Conservation (phyloP, 768 basidiomycete genomes). For the Neoboletus subvelutipes region DNA sequence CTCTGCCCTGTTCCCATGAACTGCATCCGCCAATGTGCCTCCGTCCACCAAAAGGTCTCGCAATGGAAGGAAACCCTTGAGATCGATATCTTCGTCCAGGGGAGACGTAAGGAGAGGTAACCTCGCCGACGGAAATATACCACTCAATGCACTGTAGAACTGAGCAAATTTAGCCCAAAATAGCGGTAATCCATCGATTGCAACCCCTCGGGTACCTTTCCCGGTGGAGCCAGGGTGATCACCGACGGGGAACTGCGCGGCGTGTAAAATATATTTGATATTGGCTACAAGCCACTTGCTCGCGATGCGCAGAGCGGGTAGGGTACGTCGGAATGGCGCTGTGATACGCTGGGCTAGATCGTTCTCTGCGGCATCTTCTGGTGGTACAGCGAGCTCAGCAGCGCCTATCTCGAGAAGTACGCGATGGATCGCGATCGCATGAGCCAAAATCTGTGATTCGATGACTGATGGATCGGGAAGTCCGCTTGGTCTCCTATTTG, state of each 20-base stretch:
- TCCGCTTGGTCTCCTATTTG: constrained; percentile 26
- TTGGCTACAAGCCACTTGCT: constrained; percentile 89
- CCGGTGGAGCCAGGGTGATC: constrained; percentile 6
- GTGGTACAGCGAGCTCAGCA: constrained; percentile 55
- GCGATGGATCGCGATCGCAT: constrained; percentile 64
- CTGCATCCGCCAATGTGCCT: constrained; percentile 2
- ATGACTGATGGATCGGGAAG: constrained; percentile 36
- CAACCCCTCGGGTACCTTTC: constrained; percentile 19
- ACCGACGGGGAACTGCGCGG: constrained; percentile 33
- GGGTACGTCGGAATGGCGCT: constrained; percentile 78
- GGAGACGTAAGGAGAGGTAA: constrained; percentile 58
- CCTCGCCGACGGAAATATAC: constrained; percentile 64
- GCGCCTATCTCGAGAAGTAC: constrained; percentile 65
- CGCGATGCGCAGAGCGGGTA: constrained; percentile 84
- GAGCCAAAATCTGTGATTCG: constrained; percentile 66
- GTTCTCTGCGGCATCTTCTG: constrained; percentile 51
- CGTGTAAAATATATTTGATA: constrained; percentile 59
- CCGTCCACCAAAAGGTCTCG: constrained; percentile 52
- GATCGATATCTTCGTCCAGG: constrained; percentile 89
- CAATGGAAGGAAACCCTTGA: constrained; percentile 85
- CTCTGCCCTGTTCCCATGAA: constrained; percentile 23
- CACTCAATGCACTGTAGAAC: constrained; percentile 60
- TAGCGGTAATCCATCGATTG: constrained; percentile 37
- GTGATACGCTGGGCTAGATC: constrained; percentile 82
- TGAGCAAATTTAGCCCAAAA: constrained; percentile 76